A percentile compares a stretch with the other conserved stretches of the same genome.
Evolutionary conservation across 1,139 yeast genomes (phyloP).

Genomic region (Magnusiomyces suaveolens): DNA sequence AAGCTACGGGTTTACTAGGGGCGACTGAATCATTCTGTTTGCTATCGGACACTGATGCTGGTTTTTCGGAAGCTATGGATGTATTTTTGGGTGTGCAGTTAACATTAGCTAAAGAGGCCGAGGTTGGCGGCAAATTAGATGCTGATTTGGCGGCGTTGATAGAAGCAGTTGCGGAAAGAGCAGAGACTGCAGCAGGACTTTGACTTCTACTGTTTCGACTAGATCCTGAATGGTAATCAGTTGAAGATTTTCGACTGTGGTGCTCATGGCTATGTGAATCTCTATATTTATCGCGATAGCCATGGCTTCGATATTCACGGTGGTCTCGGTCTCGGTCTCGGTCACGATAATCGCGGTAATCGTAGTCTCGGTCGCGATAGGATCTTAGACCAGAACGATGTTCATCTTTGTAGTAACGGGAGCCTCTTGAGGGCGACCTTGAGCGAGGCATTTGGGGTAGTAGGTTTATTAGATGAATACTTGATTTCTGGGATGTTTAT

Average conservation of each 20-base stretch:
- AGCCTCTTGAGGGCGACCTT: conserved; percentile 3
- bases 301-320: conserved; percentile 4
- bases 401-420: not conserved
- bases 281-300: conserved; percentile 15
- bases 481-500: too few relatives aligned
- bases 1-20: too few relatives aligned
- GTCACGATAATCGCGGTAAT: not conserved
- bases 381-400: not conserved
- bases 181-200: too few relatives aligned
- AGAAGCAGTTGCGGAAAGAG: not conserved
- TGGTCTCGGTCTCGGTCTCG: conserved; percentile 3
- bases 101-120: too few relatives aligned
- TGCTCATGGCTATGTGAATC: conserved; percentile 6
- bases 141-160: not conserved
- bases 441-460: conserved; percentile 7
- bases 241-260: too few relatives aligned
- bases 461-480: too few relatives aligned
- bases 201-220: conserved; percentile 1
- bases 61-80: not conserved
- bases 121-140: too few relatives aligned
- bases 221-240: not conserved
- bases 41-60: not conserved
- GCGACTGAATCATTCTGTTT: too few relatives aligned
- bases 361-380: not conserved
- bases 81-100: too few relatives aligned